Evolutionary conservation across 805 yeast genomes (phyloP), one percentile per base, ranked within the genome.

Genomic region (Tetrapisispora arboricola): DNA sequence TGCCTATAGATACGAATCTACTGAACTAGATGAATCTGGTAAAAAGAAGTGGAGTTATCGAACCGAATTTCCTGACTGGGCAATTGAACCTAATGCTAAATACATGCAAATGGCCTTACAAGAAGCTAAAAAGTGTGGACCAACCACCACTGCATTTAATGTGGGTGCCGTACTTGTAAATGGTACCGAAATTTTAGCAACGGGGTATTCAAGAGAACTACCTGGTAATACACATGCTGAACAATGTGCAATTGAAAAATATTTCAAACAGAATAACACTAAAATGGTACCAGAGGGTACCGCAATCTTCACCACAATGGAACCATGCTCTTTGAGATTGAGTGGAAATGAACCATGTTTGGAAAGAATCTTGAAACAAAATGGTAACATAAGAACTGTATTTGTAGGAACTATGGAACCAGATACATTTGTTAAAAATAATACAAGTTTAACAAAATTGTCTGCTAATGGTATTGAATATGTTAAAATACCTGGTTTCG

Each of bases 191-290:
- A 66, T 90, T 0, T 57, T 92, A n/a, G 70, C 82, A 7, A 77
- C 84, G 0, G 98, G 98, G 0, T 86, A 75, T 54, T 85, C 97
- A 0, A 70, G 97, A 41, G 98, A 92, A 60, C 65, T 88, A 2
- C 84, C 81, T 16, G 98, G 97, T 0, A 92, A 90, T 60, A 90
- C 98, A 0, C 98, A 90, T 59, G 98, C 98, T 3, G 98, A 92
- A 54, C 96, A 92, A 58, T 82, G 94, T 66, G 96, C 96, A 0
- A 57, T 92, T 42, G 82, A 78, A 25, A 92, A 92, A 60, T 81
- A 79, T 50, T 75, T 68, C 42, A 49, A 55, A 6, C 50, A 61
- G 29, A 57, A 62, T 1, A 51, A 61, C 33, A 44, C 44, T 5
- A 39, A 50, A 3, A 64, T 63, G 2, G 67, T 86, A 3, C 96